Base-by-base conservation (phyloP, 2,329 filamentous ascomycete genomes). In the Claviceps capensis region DNA sequence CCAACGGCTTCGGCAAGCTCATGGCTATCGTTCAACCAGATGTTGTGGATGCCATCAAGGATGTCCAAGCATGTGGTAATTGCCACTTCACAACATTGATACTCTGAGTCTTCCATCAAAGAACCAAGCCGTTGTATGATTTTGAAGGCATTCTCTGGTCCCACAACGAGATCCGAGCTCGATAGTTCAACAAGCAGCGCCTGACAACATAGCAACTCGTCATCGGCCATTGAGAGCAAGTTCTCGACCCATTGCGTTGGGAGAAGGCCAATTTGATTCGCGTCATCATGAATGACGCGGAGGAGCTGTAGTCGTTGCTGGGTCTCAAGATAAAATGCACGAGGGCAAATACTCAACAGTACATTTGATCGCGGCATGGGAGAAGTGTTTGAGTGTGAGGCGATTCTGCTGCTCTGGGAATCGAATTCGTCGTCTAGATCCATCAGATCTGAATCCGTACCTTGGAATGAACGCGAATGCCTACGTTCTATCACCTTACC, bases 21-120 rank as follows among this genome's bases (percentile, higher is more conserved):
- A 37, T 77, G 75, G 22, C 73, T 70, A 42, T 77, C 72, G 22
- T 78, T 72, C 2, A 74, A 68, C 87, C 87, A 93, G 41, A 79
- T 69, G 13, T 69, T 65, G 41, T 80, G 76, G 49, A 88, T 74
- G 38, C 77, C 79, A 49, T 77, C 70, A 63, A 95, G 76, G 51
- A 86, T 69, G 47, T 84, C 78, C 23, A 95, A 73, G 56, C 82
- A 84, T 17, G 82, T 71, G 45, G 76, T 77, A 48, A 88, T 70
- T 4, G 85, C 81, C 19, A 83, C 78, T 67, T 96, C 90, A 55
- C 85, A 91, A 56, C 81, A 80, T 53, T 83, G 80, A 59, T 84
- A 84, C 30, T 79, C 75, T 53, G 81, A 77, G 3, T 73, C 69
- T 14, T 71, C 68, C 22, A 83, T 72, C 6, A 82, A 67, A 0